A percentile compares a stretch with the other conserved stretches of the same genome.
Conservation (phyloP, 2,329 filamentous ascomycete species). For the Botrytis porri region DNA sequence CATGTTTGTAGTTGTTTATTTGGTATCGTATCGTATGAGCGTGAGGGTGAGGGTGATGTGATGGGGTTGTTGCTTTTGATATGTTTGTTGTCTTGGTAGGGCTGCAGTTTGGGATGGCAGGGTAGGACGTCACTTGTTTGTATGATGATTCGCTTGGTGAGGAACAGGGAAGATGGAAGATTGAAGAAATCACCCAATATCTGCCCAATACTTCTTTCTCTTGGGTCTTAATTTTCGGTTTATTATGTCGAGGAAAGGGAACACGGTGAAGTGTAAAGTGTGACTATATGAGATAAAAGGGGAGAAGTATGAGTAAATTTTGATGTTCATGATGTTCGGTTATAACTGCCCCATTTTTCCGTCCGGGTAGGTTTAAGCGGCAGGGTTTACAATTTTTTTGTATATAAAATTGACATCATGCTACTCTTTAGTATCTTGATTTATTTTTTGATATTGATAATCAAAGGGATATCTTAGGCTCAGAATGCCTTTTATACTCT, state of each 20-base stretch:
- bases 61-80: slow-evolving; percentile 3
- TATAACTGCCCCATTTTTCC: not conserved
- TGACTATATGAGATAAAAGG: not conserved
- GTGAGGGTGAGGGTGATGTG: not conserved
- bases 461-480: not conserved
- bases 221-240: not conserved
- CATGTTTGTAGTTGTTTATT: not conserved
- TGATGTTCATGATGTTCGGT: not conserved
- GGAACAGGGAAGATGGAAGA: slow-evolving; percentile 2
- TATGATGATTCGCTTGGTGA: slow-evolving; percentile 1
- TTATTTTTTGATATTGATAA: not conserved
- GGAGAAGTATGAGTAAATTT: not conserved
- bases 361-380: not conserved
- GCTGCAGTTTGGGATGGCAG: slow-evolving; percentile 5
- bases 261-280: not conserved
- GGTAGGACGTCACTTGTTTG: slow-evolving; percentile 12
- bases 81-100: slow-evolving; percentile 14
- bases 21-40: not conserved
- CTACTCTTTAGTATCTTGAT: no score
- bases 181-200: not conserved
- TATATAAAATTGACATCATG: no score
- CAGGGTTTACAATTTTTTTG: no score
- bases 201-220: not conserved
- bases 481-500: no score
- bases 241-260: no score